These are phyloP conservation scores for Sclerotinia borealis DNA, from an alignment of 2,329 filamentous ascomycete genomes.

Conservation along the genomic window DNA sequence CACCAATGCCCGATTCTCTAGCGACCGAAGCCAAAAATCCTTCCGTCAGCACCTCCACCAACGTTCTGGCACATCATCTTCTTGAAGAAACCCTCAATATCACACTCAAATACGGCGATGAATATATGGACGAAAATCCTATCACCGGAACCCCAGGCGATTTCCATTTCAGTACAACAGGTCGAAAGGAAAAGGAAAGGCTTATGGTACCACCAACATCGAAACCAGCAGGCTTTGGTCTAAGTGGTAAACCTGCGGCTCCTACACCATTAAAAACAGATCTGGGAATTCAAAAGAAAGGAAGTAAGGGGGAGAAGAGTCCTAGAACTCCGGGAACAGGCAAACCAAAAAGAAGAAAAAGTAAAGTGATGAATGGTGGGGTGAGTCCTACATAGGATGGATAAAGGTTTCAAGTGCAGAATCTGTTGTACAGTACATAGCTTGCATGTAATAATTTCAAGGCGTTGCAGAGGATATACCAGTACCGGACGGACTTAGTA, in stretches of 20 bases:
- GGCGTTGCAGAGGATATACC: conserved; percentile 1
- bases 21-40: conserved; percentile 12
- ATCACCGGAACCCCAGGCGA: conserved; percentile 61
- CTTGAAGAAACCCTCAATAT: conserved; percentile 53
- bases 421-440: background rate
- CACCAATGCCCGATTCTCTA: conserved; percentile 40
- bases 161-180: conserved; percentile 58
- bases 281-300: conserved; percentile 26
- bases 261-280: conserved; percentile 25
- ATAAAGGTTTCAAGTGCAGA: background rate
- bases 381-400: conserved; percentile 20
- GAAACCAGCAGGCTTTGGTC: conserved; percentile 18
- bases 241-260: conserved; percentile 13
- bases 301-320: conserved; percentile 29
- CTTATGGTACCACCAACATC: conserved; percentile 20
- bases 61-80: conserved; percentile 26
- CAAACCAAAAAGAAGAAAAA: conserved; percentile 37
- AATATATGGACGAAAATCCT: conserved; percentile 63
- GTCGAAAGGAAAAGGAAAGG: conserved; percentile 37
- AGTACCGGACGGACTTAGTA: background rate
- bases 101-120: conserved; percentile 53
- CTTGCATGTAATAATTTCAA: background rate
- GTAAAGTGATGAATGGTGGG: conserved; percentile 19
- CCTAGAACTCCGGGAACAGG: conserved; percentile 30
- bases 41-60: conserved; percentile 14